A percentile compares a stretch with the other conserved stretches of the same genome.
Evolutionary conservation across 106 monocot genomes (phyloP).

Genomic region (Alisma plantagoaquatica): DNA sequence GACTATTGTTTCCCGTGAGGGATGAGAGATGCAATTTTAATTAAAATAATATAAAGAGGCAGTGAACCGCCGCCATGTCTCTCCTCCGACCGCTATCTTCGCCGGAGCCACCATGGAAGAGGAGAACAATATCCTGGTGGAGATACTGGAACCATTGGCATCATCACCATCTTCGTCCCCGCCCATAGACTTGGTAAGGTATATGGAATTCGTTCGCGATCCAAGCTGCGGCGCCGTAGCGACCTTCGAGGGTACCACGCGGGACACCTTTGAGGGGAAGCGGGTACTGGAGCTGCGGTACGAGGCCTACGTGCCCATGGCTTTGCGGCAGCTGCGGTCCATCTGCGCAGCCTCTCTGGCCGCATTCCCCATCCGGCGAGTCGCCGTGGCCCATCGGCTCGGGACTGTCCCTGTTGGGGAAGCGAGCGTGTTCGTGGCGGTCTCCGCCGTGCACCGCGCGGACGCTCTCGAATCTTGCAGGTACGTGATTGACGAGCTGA

Average conservation of each 20-base stretch:
- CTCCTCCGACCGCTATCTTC: background rate
- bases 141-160: constrained; percentile 39
- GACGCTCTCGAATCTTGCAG: constrained; percentile 78
- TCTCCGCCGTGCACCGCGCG: constrained; percentile 59
- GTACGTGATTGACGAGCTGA: constrained; percentile 83
- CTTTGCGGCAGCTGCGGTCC: constrained; percentile 32
- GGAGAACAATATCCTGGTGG: constrained; percentile 38
- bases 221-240: constrained; percentile 73
- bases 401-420: constrained; percentile 57
- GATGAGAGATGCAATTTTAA: too few species aligned
- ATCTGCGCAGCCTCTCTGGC: constrained; percentile 36
- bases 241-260: constrained; percentile 89
- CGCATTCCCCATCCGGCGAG: constrained; percentile 19
- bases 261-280: constrained; percentile 74
- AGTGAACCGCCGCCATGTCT: too few species aligned
- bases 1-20: too few species aligned
- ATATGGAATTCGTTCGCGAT: constrained; percentile 61
- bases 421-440: constrained; percentile 84
- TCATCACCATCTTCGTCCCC: constrained; percentile 5
- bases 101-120: too few species aligned
- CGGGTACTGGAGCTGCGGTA: constrained; percentile 79
- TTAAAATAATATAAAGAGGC: too few species aligned
- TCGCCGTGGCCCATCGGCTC: constrained; percentile 69
- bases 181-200: constrained; percentile 37
- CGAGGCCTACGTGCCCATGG: constrained; percentile 88